Base-by-base conservation (phyloP, 768 basidiomycete species). In the Scleroderma bovista region DNA sequence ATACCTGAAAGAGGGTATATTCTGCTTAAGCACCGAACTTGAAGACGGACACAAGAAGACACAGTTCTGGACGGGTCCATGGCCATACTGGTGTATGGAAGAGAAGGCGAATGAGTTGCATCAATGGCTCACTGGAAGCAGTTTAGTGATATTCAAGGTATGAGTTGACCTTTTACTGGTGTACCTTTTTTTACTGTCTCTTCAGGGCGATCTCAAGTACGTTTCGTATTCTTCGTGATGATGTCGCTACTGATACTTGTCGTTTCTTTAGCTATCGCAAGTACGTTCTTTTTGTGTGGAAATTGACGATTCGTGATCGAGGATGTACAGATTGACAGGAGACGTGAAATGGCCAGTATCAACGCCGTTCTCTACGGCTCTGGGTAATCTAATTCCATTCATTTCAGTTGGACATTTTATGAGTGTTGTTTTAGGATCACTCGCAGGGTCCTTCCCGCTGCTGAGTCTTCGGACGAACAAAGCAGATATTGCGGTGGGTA, bases 391-490 rank as follows among this genome's bases (percentile, higher is more conserved):
- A 48, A 46, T 33, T 51, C 39, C 38, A 44, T 23, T 36, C 33
- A 12, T n/a, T n/a, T 47, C 24, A n/a, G 50, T 26, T 11, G 48
- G 10, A 26, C 22, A 48, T 22, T n/a, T 6, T 46, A 42, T 40
- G 24, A 15, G 42, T 12, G 29, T 42, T 17, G 26, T 22, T 24
- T 44, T 57, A 84, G 90, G 93, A 5, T 88, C 89, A 2, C 68
- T 97, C 10, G 79, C 81, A 0, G 87, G 88, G 1, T 71, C 83
- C 9, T 88, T 95, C 69, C 86, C 88, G 1, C 62, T 96, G 8
- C 69, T 97, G 22, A 91, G 89, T 60, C 69, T 97, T 51, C 78
- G 95, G 16, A 98, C 95, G 1, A 91, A 87, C 73, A 99, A 99
- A 66, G 95, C 95, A 0, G 93, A 97, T 61, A 93, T 96, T 2